Percentiles rank a stretch among this genome's conserved stretches.
Conservation (phyloP, 345 rosid genomes). For the Stellera chamaejasme region DNA sequence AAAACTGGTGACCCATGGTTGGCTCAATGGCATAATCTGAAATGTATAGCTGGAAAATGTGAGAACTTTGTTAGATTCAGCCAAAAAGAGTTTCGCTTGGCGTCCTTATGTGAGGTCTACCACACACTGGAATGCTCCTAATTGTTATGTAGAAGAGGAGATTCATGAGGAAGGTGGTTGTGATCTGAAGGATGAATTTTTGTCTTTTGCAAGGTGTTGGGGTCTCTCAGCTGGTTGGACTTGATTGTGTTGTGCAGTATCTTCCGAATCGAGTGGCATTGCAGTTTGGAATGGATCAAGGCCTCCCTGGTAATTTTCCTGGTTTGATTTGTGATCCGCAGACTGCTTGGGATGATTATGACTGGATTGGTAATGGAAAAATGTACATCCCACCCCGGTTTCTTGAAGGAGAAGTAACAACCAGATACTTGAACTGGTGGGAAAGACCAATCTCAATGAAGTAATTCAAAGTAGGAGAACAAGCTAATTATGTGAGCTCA, state of each 20-base stretch:
- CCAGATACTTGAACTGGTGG: slow-evolving; percentile 34
- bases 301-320: slow-evolving; percentile 21
- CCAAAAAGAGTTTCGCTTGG: slow-evolving; percentile 27
- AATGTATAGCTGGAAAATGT: slow-evolving; percentile 7
- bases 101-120: slow-evolving; percentile 27
- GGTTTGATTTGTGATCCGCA: slow-evolving; percentile 12
- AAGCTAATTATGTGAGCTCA: too few species aligned
- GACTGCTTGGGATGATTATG: slow-evolving; percentile 28
- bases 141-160: slow-evolving; percentile 19
- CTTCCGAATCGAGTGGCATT: slow-evolving; percentile 44
- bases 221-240: slow-evolving; percentile 33
- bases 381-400: slow-evolving; percentile 27
- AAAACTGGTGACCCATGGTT: slow-evolving; percentile 20
- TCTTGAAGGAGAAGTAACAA: slow-evolving; percentile 19
- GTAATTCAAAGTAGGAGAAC: too few species aligned
- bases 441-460: too few species aligned
- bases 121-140: slow-evolving; percentile 17
- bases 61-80: slow-evolving; percentile 18
- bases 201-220: slow-evolving; percentile 21
- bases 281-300: slow-evolving; percentile 65
- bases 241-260: slow-evolving; percentile 25
- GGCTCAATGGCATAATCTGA: slow-evolving; percentile 25
- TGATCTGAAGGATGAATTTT: slow-evolving; percentile 18
- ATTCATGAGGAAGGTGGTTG: slow-evolving; percentile 8
- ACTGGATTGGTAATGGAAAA: slow-evolving; percentile 9